Evolutionary conservation across 305 asterid genomes (phyloP).

Genomic region (Rubia peregrina): DNA sequence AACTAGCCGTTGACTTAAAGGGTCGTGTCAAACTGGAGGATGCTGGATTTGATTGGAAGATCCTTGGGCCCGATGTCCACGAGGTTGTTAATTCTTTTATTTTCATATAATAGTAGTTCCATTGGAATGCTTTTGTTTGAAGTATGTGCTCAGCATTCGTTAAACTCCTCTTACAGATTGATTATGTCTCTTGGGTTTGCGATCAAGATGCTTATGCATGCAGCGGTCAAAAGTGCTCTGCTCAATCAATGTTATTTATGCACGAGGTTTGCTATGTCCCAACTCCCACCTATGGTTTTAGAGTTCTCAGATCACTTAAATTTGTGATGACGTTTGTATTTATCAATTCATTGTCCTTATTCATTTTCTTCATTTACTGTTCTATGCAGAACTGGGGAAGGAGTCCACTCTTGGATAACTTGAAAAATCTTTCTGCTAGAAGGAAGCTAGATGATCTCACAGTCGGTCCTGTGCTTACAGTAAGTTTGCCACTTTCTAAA

Average conservation of each 20-base stretch:
- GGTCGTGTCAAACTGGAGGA: constrained; percentile 87
- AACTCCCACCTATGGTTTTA: constrained; percentile 3
- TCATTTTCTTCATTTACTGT: constrained; percentile 4
- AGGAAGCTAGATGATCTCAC: constrained; percentile 86
- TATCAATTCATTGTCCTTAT: not conserved
- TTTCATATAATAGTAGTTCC: not conserved
- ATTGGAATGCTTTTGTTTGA: not conserved
- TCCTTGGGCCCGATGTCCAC: constrained; percentile 94
- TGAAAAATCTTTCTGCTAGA: constrained; percentile 62
- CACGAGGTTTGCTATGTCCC: constrained; percentile 50
- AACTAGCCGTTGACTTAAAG: constrained; percentile 68
- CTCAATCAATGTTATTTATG: constrained; percentile 78
- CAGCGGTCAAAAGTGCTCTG: constrained; percentile 96
- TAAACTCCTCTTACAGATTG: constrained; percentile 40
- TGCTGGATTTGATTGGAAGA: constrained; percentile 98
- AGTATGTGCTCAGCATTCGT: not conserved
- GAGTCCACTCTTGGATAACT: constrained; percentile 51
- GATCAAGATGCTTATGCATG: constrained; percentile 99
- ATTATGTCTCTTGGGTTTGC: constrained; percentile 93
- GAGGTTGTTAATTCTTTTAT: constrained; percentile 38
- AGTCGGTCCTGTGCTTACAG: constrained; percentile 91
- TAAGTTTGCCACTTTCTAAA: constrained; percentile 22
- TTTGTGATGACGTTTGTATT: not conserved
- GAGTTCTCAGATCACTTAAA: not conserved
- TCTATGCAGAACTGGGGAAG: constrained; percentile 65